Conservation (phyloP, 306 rosid genomes). For the Argentina anserina region DNA sequence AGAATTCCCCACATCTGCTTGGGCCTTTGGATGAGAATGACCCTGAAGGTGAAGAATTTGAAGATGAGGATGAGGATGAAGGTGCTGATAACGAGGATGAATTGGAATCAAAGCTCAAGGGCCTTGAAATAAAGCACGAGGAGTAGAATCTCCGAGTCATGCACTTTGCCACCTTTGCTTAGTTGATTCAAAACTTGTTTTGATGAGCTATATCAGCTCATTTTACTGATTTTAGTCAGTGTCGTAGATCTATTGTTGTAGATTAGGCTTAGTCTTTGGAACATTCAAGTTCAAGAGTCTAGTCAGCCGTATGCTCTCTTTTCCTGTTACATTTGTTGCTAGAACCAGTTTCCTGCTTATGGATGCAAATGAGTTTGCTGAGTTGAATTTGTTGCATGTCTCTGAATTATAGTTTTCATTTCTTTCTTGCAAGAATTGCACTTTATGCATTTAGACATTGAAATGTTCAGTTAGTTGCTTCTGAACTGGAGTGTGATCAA, state of each 20-base stretch:
- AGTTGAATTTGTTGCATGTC: neutral
- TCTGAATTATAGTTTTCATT: neutral
- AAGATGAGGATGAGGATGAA: slow-evolving; percentile 54
- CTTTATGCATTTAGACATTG: neutral
- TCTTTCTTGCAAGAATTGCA: neutral
- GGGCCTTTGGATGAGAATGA: slow-evolving; percentile 87
- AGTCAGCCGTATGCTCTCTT: slow-evolving; percentile 22
- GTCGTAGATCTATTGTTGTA: slow-evolving; percentile 26
- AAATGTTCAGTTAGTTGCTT: neutral
- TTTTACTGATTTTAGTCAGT: slow-evolving; percentile 29
- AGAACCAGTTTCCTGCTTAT: neutral
- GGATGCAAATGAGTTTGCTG: neutral
- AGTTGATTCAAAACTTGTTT: slow-evolving; percentile 18
- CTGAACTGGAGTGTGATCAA: neutral
- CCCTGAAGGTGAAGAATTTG: slow-evolving; percentile 73
- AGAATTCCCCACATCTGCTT: slow-evolving; percentile 49
- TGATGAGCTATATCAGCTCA: neutral
- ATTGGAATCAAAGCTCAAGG: slow-evolving; percentile 65
- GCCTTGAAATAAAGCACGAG: slow-evolving; percentile 57
- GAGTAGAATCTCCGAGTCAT: slow-evolving; percentile 23
- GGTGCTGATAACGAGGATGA: slow-evolving; percentile 49
- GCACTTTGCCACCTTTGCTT: slow-evolving; percentile 8
- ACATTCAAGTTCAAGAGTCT: slow-evolving; percentile 7
- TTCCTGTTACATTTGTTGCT: slow-evolving; percentile 10
- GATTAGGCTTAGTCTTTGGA: slow-evolving; percentile 23